phyloP scores from a whole-genome alignment of 768 basidiomycete genomes.

The Rhodosporidiobolus sp. region DNA sequence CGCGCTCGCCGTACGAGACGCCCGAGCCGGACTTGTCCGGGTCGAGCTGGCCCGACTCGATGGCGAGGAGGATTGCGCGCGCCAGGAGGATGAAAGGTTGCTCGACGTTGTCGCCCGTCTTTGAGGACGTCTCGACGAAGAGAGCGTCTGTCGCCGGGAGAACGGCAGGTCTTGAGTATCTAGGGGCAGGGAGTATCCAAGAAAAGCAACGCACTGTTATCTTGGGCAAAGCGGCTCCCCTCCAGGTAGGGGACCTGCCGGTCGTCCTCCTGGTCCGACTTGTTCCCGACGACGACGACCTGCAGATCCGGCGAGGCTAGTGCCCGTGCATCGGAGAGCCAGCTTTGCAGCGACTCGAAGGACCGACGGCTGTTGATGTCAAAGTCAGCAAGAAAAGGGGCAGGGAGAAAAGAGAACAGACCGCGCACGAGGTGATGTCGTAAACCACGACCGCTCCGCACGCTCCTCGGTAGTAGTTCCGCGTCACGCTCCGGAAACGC shows the following conservation, averaged over 20 bases:
- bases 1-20: slow-evolving; percentile 92
- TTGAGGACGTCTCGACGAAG: slow-evolving; percentile 87
- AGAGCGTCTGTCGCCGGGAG: slow-evolving; percentile 86
- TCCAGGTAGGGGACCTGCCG: slow-evolving; percentile 94
- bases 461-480: slow-evolving; percentile 82
- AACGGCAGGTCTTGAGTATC: too few species aligned
- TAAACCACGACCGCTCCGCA: slow-evolving; percentile 50
- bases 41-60: slow-evolving; percentile 45
- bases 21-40: slow-evolving; percentile 93
- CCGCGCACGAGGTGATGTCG: slow-evolving; percentile 52
- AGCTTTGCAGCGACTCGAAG: slow-evolving; percentile 75
- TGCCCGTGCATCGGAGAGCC: slow-evolving; percentile 90
- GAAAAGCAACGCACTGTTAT: slow-evolving; percentile 64
- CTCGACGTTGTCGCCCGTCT: slow-evolving; percentile 88
- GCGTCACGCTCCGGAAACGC: slow-evolving; percentile 40
- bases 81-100: slow-evolving; percentile 72
- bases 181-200: not conserved
- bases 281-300: slow-evolving; percentile 58
- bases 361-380: slow-evolving; percentile 59
- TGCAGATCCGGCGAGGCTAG: slow-evolving; percentile 88
- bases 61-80: slow-evolving; percentile 40
- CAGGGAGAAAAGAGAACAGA: slow-evolving; percentile 12
- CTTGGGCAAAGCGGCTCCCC: slow-evolving; percentile 91
- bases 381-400: not conserved
- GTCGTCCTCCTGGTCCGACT: slow-evolving; percentile 86